Evolutionary conservation across 78 protist genomes (phyloP), one percentile per base, ranked within the genome.

Genomic region (Capsaspora owczarzaki): DNA sequence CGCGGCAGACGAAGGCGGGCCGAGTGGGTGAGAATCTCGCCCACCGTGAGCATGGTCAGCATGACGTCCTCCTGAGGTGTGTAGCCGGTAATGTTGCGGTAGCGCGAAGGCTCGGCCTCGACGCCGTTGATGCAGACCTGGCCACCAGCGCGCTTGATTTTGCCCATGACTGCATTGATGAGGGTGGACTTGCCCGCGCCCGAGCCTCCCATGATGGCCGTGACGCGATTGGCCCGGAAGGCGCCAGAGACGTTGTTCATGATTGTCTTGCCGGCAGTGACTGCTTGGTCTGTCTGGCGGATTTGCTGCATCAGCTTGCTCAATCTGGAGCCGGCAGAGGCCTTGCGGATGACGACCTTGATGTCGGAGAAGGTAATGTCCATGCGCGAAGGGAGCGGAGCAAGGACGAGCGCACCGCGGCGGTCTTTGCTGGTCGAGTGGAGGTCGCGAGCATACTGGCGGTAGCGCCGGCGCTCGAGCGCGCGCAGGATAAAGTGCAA

Each of bases 31-130:
- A 78, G 31, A 2, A 47, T 37, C 74, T 81, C 85, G 16, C 35
- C 60, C 49, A 81, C 85, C 42, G 85, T 81, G 43, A 81, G 66
- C n/a, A 12, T 14, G 25, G 60, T 33, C 20, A 35, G 78, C 85
- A 81, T 81, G 68, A 81, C 70, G 70, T 81, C 79, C 16, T 81
- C 85, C 29, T 81, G 85, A 14, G 85, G 85, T 3, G 70, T 78
- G 31, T 70, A 81, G 37, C 85, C 85, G 42, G n/a, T 40, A 41
- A 81, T 12, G 37, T 70, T 78, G 31, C 61, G 69, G 23, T 81
- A 81, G 10, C 70, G 66, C 10, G 4, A 3, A 29, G 25, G 66
- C n/a, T 16, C n/a, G 4, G 12, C 66, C n/a, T 56, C 66, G 35
- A 2, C 8, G 29, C 66, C 66, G n/a, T 56, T 56, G 29, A 56